A percentile compares a stretch with the other conserved stretches of the same genome.
phyloP scores from a whole-genome alignment of 805 yeast genomes.

The Cyberlindnera mississippiensis region DNA sequence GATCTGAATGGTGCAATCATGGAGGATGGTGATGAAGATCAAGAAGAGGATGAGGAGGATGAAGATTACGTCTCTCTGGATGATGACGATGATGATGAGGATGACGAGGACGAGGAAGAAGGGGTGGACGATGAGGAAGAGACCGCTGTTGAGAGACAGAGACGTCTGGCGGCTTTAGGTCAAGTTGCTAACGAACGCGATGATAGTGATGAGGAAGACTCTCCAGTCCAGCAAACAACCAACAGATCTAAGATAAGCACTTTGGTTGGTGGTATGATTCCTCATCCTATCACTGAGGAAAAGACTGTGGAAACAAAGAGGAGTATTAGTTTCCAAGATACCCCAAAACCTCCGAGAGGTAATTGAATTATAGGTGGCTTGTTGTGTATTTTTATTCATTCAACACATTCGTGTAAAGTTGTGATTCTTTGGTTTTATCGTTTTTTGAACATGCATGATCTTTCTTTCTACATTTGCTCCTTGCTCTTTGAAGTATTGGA shows the following conservation, averaged over 20 bases:
- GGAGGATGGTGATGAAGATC: conserved; percentile 2
- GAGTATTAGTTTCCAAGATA: conserved; percentile 8
- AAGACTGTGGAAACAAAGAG: conserved; percentile 2
- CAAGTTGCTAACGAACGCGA: conserved; percentile 24
- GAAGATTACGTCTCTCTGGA: neutral
- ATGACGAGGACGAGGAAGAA: conserved; percentile 20
- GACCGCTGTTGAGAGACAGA: conserved; percentile 20
- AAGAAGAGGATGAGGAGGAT: conserved; percentile 5
- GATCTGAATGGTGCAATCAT: neutral
- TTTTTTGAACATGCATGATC: neutral
- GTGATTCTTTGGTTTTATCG: neutral
- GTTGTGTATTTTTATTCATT: neutral
- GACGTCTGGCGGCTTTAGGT: conserved; percentile 22
- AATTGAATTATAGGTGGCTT: neutral
- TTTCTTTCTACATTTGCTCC: too few species aligned
- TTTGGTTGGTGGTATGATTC: conserved; percentile 7
- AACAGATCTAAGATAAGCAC: conserved; percentile 8
- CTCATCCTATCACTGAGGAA: conserved; percentile 26
- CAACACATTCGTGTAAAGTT: neutral
- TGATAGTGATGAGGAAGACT: conserved; percentile 30
- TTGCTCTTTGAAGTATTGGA: neutral
- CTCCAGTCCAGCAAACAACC: conserved; percentile 24
- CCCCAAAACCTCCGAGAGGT: conserved; percentile 7
- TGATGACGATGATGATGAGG: conserved; percentile 25
- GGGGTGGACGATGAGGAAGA: conserved; percentile 23